These are phyloP conservation scores for Cytidiella melzeri DNA, from an alignment of 768 basidiomycete species.

Conservation along the genomic window DNA sequence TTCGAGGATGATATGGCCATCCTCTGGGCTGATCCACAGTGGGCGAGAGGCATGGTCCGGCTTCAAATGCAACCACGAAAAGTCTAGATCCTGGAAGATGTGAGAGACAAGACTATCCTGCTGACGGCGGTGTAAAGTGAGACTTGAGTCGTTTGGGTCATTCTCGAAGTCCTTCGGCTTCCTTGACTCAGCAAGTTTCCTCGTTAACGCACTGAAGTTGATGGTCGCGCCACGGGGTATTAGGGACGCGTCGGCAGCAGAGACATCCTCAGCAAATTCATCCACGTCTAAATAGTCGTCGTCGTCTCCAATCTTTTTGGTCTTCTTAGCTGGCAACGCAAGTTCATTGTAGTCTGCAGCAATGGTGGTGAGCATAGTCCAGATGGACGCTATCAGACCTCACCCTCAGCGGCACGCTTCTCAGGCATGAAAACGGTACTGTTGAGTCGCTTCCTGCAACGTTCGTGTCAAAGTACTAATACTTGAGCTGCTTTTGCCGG, in stretches of 20 bases:
- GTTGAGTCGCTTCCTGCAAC: too few species aligned
- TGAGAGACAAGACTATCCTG: constrained; percentile 75
- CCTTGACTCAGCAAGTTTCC: constrained; percentile 66
- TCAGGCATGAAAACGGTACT: constrained; percentile 10
- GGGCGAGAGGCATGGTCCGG: constrained; percentile 88
- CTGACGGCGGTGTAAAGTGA: constrained; percentile 62
- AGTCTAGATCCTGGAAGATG: constrained; percentile 82
- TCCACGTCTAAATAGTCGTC: constrained; percentile 55
- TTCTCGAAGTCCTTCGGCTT: constrained; percentile 33
- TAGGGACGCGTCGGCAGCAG: constrained; percentile 30
- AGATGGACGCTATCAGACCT: neutral
- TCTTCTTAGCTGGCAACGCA: constrained; percentile 31
- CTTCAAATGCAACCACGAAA: constrained; percentile 82
- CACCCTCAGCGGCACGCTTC: constrained; percentile 28
- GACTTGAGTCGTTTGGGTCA: constrained; percentile 45
- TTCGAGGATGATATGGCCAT: constrained; percentile 92
- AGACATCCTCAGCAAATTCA: constrained; percentile 34
- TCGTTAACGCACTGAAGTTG: constrained; percentile 78
- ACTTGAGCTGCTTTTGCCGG: too few species aligned
- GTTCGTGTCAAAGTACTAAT: too few species aligned
- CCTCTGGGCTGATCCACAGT: constrained; percentile 92
- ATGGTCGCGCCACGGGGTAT: constrained; percentile 75
- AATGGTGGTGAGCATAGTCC: neutral
- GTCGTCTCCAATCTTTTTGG: constrained; percentile 37
- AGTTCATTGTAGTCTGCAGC: constrained; percentile 11